A percentile compares a stretch with the other conserved stretches of the same genome.
These are phyloP conservation scores for Aspergillus cristatus DNA, from an alignment of 495 filamentous ascomycete species.

Conservation along the genomic window DNA sequence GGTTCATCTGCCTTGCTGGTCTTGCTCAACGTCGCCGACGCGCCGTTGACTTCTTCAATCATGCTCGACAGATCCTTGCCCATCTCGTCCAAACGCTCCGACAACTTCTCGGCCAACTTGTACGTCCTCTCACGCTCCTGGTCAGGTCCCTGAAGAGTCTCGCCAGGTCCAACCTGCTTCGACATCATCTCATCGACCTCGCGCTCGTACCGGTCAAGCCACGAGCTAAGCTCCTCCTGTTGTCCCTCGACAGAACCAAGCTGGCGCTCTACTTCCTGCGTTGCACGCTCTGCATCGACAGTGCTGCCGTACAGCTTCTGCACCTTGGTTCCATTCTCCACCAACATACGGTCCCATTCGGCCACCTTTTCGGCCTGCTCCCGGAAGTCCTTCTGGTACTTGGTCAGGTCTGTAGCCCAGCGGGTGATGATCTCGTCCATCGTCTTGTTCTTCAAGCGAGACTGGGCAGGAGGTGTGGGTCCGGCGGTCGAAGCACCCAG, in stretches of 20 bases:
- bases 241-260: slow-evolving; percentile 78
- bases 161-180: slow-evolving; percentile 57
- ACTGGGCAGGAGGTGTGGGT: slow-evolving; percentile 64
- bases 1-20: slow-evolving; percentile 84
- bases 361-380: slow-evolving; percentile 78
- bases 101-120: slow-evolving; percentile 82
- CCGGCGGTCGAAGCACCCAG: slow-evolving; percentile 67
- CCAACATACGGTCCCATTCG: slow-evolving; percentile 82
- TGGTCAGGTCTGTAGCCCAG: slow-evolving; percentile 89
- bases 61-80: slow-evolving; percentile 83
- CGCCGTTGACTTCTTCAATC: slow-evolving; percentile 95
- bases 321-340: slow-evolving; percentile 88
- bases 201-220: slow-evolving; percentile 80
- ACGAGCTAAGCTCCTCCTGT: slow-evolving; percentile 76
- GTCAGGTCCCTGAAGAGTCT: slow-evolving; percentile 74
- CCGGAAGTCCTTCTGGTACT: slow-evolving; percentile 94
- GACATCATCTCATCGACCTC: slow-evolving; percentile 81
- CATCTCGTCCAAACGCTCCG: slow-evolving; percentile 80
- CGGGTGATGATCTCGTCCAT: slow-evolving; percentile 99
- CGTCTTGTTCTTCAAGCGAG: slow-evolving; percentile 91
- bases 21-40: slow-evolving; percentile 74
- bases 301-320: slow-evolving; percentile 79
- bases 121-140: slow-evolving; percentile 91
- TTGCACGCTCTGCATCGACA: slow-evolving; percentile 83
- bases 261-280: slow-evolving; percentile 84